Evolutionary conservation across 371 early-diverging fungal species (phyloP).

Genomic region (Mortierella sp.): DNA sequence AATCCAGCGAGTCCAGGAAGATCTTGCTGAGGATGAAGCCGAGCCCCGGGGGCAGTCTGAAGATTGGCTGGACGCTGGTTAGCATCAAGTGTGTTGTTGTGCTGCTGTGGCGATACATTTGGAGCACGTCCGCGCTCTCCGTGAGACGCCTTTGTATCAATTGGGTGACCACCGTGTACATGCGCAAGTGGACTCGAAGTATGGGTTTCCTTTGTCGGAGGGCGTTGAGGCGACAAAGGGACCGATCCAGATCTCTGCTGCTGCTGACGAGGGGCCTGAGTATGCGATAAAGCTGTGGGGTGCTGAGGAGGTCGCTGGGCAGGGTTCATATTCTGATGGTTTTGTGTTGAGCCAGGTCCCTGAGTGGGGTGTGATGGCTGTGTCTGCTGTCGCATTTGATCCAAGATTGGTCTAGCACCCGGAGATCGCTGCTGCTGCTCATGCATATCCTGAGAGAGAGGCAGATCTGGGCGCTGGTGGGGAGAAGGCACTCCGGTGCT

Average conservation of each 20-base stretch:
- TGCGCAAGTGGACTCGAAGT: constrained; percentile 10
- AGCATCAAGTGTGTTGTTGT: constrained; percentile 9
- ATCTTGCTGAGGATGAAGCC: constrained; percentile 19
- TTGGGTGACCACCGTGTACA: background rate
- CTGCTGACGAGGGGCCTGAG: constrained; percentile 22
- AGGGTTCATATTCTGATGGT: constrained; percentile 28
- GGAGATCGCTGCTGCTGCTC: constrained; percentile 35
- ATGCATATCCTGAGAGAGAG: constrained; percentile 5
- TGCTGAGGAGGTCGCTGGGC: constrained; percentile 43
- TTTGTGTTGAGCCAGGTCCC: background rate
- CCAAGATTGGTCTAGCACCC: constrained; percentile 46
- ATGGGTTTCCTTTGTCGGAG: constrained; percentile 2
- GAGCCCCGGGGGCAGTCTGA: constrained; percentile 19
- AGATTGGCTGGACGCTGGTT: constrained; percentile 29
- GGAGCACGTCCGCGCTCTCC: constrained; percentile 15
- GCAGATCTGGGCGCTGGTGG: constrained; percentile 13
- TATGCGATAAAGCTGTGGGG: constrained; percentile 23
- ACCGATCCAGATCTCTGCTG: constrained; percentile 10
- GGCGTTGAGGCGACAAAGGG: constrained; percentile 19
- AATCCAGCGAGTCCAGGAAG: constrained; percentile 20
- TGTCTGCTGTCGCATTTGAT: constrained; percentile 42
- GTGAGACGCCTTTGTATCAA: constrained; percentile 5
- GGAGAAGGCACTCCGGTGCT: constrained; percentile 1
- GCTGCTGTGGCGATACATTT: constrained; percentile 30
- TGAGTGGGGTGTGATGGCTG: constrained; percentile 12